Evolutionary conservation across 495 filamentous ascomycete genomes (phyloP), one percentile per base, ranked within the genome.

Genomic region (Penicillium chermesinum): DNA sequence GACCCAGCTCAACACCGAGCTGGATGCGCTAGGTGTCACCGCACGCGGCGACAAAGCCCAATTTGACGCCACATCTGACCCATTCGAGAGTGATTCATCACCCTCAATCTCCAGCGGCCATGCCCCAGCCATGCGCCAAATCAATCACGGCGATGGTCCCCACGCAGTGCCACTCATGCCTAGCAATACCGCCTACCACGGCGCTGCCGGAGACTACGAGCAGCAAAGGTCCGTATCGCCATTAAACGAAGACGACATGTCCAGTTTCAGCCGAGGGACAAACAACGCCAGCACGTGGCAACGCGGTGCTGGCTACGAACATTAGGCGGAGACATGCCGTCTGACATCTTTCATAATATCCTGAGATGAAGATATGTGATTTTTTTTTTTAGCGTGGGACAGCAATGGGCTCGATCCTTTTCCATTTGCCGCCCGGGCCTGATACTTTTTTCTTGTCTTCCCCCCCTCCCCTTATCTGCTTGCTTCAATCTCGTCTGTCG

Each of bases 1-100:
- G 55, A 85, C 87, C n/a, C 81, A 90, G 56, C 75, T 97, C 46
- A 87, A 78, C 17, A 93, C 86, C 2, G 93, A 98, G 62, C 75
- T 98, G 48, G 91, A 97, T 68, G 93, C 93, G 7, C 75, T 98
- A 22, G 94, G 87, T 50, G 89, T 85, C 38, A 96, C 93, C 8
- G 93, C 93, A 21, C 86, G 93, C 48, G 91, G 90, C 46, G 88
- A 91, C 49, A 91, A 90, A 69, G 70, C 69, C 15, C 87, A 86
- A 16, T 30, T 20, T 56, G 73, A 71, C 1, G 82, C 82, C 45
- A 84, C 83, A 54, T 76, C 78, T 50, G 76, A 75, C 48, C 83
- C 88, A 38, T 76, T 93, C 19, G 89, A 90, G 36, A 87, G 91
- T 41, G 91, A 95, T 46, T 82, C 86, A n/a, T n/a, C n/a, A 43